These are phyloP conservation scores for Secale cereale DNA, from an alignment of 176 grass and related monocot genomes.

Conservation along the genomic window DNA sequence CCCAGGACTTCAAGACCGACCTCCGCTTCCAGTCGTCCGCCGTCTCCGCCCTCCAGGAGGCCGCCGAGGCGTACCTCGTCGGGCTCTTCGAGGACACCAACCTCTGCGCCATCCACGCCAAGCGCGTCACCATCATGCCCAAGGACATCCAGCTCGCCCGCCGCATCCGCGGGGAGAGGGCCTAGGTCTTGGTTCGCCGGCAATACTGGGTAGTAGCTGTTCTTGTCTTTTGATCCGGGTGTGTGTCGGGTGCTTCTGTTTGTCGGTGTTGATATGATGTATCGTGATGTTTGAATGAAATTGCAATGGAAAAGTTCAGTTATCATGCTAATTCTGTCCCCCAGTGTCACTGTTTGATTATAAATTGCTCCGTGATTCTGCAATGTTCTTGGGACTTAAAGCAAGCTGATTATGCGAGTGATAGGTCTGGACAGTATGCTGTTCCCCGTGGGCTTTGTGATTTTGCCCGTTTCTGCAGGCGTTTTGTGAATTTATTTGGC, in stretches of 20 bases:
- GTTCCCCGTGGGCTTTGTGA: background rate
- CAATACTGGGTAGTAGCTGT: background rate
- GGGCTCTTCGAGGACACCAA: conserved; percentile 74
- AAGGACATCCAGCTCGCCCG: conserved; percentile 71
- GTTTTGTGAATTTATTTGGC: too few relatives aligned
- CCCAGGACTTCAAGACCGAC: conserved; percentile 69
- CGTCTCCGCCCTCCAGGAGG: conserved; percentile 62
- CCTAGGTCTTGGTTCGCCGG: background rate
- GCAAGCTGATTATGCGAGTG: background rate
- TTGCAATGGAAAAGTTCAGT: background rate
- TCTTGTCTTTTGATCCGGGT: background rate
- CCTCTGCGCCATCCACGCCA: conserved; percentile 74
- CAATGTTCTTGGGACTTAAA: background rate
- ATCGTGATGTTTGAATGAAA: background rate
- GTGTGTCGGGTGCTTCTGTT: background rate
- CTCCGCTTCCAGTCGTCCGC: conserved; percentile 68
- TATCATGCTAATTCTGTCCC: background rate
- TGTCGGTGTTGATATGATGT: background rate
- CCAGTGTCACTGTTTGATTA: background rate
- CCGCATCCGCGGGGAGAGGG: conserved; percentile 38
- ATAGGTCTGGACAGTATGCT: background rate
- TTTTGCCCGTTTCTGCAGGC: background rate
- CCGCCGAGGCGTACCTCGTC: conserved; percentile 64
- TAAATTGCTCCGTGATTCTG: background rate
- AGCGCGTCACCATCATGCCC: conserved; percentile 78